Evolutionary conservation across 306 rosid genomes (phyloP).

Genomic region (Cicer chorassanicum): DNA sequence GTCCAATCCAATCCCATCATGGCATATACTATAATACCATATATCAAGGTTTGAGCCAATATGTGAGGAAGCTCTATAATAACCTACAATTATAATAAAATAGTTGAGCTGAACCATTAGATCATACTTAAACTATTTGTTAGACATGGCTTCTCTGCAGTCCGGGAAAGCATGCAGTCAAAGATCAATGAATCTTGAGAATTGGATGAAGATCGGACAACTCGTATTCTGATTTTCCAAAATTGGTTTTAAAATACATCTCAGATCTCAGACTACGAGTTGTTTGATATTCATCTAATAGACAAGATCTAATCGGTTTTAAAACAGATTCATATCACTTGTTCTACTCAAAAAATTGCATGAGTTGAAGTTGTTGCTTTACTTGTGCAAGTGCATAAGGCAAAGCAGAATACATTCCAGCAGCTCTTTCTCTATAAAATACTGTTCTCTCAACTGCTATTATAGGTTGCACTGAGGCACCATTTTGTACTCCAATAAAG

Average conservation of each 20-base stretch:
- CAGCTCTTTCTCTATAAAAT: conserved; percentile 80
- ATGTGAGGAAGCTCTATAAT: conserved; percentile 71
- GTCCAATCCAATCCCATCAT: conserved; percentile 85
- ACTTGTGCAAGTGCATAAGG: conserved; percentile 80
- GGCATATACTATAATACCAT: conserved; percentile 71
- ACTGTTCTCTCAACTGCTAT: conserved; percentile 77
- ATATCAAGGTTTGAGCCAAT: conserved; percentile 63
- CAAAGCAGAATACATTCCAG: conserved; percentile 83
- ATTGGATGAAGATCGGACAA: too few relatives aligned
- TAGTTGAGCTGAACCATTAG: conserved; percentile 9
- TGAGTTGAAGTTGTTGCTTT: conserved; percentile 14
- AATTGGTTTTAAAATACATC: too few relatives aligned
- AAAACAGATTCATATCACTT: background rate
- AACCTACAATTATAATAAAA: conserved; percentile 55
- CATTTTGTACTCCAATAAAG: conserved; percentile 78
- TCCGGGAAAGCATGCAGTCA: too few relatives aligned
- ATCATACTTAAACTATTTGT: background rate
- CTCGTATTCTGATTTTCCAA: too few relatives aligned
- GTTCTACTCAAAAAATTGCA: background rate
- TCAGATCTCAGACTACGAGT: too few relatives aligned
- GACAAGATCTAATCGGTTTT: too few relatives aligned
- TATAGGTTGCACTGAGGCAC: conserved; percentile 70
- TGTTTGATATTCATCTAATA: too few relatives aligned
- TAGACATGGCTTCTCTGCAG: too few relatives aligned
- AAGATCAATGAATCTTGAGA: too few relatives aligned